phyloP scores from a whole-genome alignment of 805 yeast genomes.

The Metschnikowia proteae region DNA sequence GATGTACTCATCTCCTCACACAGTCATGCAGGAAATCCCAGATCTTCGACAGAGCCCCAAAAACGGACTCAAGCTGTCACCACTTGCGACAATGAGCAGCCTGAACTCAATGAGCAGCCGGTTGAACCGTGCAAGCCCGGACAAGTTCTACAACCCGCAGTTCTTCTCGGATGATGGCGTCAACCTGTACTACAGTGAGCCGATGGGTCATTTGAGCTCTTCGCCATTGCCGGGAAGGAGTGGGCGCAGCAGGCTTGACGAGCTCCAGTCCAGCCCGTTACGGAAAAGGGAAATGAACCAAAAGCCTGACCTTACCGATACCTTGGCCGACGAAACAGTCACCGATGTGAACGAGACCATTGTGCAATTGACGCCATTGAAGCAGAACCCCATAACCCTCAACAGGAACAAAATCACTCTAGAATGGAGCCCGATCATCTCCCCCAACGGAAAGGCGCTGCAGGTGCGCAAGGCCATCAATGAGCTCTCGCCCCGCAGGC shows the following conservation, averaged over 20 bases:
- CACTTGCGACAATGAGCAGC: conserved; percentile 10
- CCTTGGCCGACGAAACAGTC: conserved; percentile 30
- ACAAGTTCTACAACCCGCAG: conserved; percentile 36
- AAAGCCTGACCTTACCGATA: conserved; percentile 3
- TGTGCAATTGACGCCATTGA: conserved; percentile 39
- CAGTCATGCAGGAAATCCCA: neutral
- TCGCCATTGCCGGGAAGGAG: conserved; percentile 4
- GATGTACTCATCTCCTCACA: conserved; percentile 28
- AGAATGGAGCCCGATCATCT: conserved; percentile 45
- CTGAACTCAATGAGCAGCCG: neutral
- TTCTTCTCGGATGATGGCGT: conserved; percentile 32
- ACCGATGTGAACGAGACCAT: conserved; percentile 39
- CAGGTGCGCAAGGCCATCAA: conserved; percentile 28
- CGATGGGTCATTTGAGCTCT: conserved; percentile 23
- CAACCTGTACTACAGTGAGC: conserved; percentile 10
- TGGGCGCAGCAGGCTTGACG: neutral
- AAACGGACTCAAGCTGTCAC: conserved; percentile 1
- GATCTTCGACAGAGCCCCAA: neutral
- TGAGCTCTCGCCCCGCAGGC: conserved; percentile 44
- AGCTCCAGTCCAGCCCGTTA: conserved; percentile 25
- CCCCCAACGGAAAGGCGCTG: conserved; percentile 29
- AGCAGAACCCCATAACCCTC: conserved; percentile 35
- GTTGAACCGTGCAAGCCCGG: conserved; percentile 11
- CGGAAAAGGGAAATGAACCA: conserved; percentile 18
- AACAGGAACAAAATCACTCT: conserved; percentile 29